Evolutionary conservation across 2,329 filamentous ascomycete species (phyloP), one percentile per base, ranked within the genome.

Genomic region (Colletotrichum salicis): DNA sequence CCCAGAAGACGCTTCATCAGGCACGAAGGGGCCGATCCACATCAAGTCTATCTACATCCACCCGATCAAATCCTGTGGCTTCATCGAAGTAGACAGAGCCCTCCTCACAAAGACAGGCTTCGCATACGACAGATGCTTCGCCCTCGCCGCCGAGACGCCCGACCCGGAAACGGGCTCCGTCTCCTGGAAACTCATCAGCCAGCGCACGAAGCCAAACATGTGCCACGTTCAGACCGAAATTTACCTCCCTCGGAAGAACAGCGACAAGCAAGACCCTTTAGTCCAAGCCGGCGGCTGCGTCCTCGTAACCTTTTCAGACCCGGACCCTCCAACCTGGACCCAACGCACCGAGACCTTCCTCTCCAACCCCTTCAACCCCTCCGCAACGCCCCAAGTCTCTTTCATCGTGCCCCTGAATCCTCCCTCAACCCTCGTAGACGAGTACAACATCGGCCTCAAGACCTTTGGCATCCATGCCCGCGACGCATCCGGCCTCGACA

Each of bases 21-120:
- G 1, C 41, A 48, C 5, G 8, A 37, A 0, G 48, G 3, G 70
- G 1, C 65, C 78, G 1, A 72, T 77, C 1, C 71, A 68, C 2
- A 71, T 79, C 71, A 79, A 79, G 29, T 77, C 78, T 4, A 69
- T 79, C 1, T 77, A 76, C 4, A 70, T 79, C 5, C 77, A 79
- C 12, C 78, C 78, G 0, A 71, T 79, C 60, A 79, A 79, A 45
- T 79, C 78, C 0, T 79, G 77, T 52, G 76, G 69, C 1, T 76
- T 77, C 0, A 63, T 79, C 5, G 78, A 79, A 33, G 12, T 79
- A 19, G 35, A 75, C 15, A 64, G 75, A 2, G 76, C 76, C 1
- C 24, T 74, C 6, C 73, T 79, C 7, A 68, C 76, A 11, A 79
- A 79, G 29, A 74, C 74, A 1, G 77, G 78, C 0, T 76, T 79